Base-by-base conservation (phyloP, 352 stramenopile genomes). In the Globisporangium cylindrosporum region DNA sequence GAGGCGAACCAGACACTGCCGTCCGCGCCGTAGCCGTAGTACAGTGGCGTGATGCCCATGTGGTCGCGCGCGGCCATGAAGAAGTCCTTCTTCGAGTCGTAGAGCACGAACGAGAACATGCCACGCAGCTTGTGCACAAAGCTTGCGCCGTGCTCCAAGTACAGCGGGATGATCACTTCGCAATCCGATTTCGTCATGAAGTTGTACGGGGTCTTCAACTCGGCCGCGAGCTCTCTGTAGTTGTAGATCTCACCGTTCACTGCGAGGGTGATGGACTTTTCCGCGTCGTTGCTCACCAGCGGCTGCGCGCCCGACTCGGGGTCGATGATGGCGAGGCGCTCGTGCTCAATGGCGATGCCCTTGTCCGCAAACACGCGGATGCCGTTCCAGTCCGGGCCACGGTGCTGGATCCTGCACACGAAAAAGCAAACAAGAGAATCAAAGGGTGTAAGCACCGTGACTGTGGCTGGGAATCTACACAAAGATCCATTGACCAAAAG, bases 221-320 rank as follows among this genome's bases (percentile, higher is more conserved):
- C 51, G 5, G 78, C 70, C 48, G 97, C 98, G 9, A 99, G 77
- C 74, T 99, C 90, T 76, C 97, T 96, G 88, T 99, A 99, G 84
- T 99, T 99, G 92, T 99, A 99, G 68, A 99, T 98, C 83, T 99
- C 98, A 57, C 98, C 97, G 80, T 99, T 99, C 46, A 97, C 97
- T 7, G 97, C 94, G 5, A 99, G 90, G 71, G 98, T 98, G 67
- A 99, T 88, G 55, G 83, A 87, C 51, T 74, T 67, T 49, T 79
- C 75, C 9, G 83, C 75, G 73, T 98, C 94, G 76, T 89, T 91
- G 72, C 82, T 95, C 63, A 93, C 79, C 8, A 98, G 80, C 56
- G 92, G 92, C 76, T 98, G 93, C n/a, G 89, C 89, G 60, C 93
- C 93, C 36, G 89, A 98, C 74, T 99, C 97, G 6, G 98, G 98